phyloP scores from a whole-genome alignment of 2,329 filamentous ascomycete genomes.

The Cladosporium sp. region DNA sequence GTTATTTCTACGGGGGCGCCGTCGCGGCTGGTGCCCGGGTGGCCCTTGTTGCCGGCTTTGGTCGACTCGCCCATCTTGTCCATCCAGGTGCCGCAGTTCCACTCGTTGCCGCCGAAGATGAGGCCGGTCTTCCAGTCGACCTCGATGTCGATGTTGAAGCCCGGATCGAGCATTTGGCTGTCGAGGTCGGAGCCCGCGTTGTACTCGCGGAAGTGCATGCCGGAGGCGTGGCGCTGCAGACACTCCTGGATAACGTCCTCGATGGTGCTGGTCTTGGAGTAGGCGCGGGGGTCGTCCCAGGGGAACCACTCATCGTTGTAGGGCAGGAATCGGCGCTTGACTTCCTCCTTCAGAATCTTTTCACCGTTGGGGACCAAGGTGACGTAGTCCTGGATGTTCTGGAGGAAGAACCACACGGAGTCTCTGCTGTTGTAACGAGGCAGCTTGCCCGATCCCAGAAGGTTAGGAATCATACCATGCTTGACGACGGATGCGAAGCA shows the following conservation, averaged over 20 bases:
- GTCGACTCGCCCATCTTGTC: slow-evolving; percentile 99
- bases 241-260: slow-evolving; percentile 90
- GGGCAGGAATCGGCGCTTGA: slow-evolving; percentile 80
- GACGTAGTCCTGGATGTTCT: slow-evolving; percentile 90
- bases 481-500: slow-evolving; percentile 95
- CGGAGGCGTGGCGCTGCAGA: slow-evolving; percentile 81
- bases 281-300: slow-evolving; percentile 72
- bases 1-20: slow-evolving; percentile 94
- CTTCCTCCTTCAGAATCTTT: slow-evolving; percentile 65
- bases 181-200: slow-evolving; percentile 87
- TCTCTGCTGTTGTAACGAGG: slow-evolving; percentile 95
- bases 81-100: slow-evolving; percentile 98
- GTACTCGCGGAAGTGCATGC: slow-evolving; percentile 87
- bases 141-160: slow-evolving; percentile 85
- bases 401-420: slow-evolving; percentile 96
- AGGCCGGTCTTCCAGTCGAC: slow-evolving; percentile 89
- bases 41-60: slow-evolving; percentile 81
- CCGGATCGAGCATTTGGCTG: slow-evolving; percentile 84
- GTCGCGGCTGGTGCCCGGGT: slow-evolving; percentile 94
- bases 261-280: slow-evolving; percentile 75
- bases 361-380: slow-evolving; percentile 72
- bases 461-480: slow-evolving; percentile 96
- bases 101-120: slow-evolving; percentile 88
- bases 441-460: slow-evolving; percentile 75
- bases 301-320: slow-evolving; percentile 96